Evolutionary conservation across 495 filamentous ascomycete genomes (phyloP).

Genomic region (Tuber borchii): DNA sequence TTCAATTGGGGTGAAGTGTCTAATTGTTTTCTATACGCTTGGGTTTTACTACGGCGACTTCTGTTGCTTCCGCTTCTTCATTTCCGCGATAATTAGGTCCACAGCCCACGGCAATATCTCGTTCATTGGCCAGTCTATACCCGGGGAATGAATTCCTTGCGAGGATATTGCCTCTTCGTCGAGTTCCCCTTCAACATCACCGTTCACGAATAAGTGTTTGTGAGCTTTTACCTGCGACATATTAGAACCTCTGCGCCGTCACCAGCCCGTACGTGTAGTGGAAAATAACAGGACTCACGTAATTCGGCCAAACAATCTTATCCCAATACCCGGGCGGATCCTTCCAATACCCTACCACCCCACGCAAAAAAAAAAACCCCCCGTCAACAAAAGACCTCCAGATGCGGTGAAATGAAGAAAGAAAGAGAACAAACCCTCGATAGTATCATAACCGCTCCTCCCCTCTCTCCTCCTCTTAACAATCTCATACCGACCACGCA

Average conservation of each 20-base stretch:
- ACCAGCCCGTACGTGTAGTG: background rate
- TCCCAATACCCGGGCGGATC: conserved; percentile 94
- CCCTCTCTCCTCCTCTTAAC: conserved; percentile 64
- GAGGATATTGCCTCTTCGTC: conserved; percentile 45
- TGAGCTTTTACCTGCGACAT: conserved; percentile 47
- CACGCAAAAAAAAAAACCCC: background rate
- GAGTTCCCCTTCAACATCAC: conserved; percentile 54
- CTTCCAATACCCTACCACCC: conserved; percentile 77
- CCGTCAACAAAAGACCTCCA: background rate
- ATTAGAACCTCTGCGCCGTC: background rate
- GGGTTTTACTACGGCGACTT: background rate
- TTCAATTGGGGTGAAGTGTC: background rate
- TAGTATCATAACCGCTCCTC: conserved; percentile 76
- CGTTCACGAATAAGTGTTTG: conserved; percentile 62
- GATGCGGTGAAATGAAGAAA: background rate
- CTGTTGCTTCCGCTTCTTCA: conserved; percentile 29
- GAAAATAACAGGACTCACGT: conserved; percentile 50
- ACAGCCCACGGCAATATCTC: conserved; percentile 53
- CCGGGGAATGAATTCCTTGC: conserved; percentile 46
- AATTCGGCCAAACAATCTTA: conserved; percentile 90
- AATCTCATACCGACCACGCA: conserved; percentile 51
- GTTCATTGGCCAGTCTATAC: conserved; percentile 49
- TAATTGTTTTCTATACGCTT: background rate
- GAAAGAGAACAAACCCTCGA: conserved; percentile 47
- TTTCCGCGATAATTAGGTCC: conserved; percentile 46